Conservation (phyloP, 2,329 filamentous ascomycete genomes). For the Mycogone perniciosa region DNA sequence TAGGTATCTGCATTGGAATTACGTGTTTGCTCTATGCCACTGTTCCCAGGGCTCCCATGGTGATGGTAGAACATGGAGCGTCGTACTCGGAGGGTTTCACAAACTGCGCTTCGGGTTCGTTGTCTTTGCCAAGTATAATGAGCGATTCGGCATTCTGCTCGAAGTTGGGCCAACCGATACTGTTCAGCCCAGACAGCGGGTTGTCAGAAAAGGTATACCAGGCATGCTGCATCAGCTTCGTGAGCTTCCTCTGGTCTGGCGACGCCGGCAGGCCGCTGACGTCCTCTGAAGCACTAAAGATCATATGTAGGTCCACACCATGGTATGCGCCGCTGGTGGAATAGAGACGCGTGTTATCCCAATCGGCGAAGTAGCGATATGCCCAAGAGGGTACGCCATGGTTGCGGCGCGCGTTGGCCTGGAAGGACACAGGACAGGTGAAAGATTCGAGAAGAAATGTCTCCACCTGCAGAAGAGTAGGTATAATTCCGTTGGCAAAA, state of each 20-base stretch:
- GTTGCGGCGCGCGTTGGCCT: conserved; percentile 28
- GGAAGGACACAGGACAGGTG: conserved; percentile 37
- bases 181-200: conserved; percentile 27
- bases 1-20: no score
- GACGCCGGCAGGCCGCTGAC: conserved; percentile 32
- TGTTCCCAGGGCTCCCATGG: conserved; percentile 18
- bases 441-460: conserved; percentile 39
- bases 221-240: conserved; percentile 32
- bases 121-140: conserved; percentile 13
- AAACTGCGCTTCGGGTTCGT: conserved; percentile 16
- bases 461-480: conserved; percentile 31
- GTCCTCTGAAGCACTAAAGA: conserved; percentile 36
- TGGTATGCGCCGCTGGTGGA: conserved; percentile 43
- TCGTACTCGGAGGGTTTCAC: conserved; percentile 22
- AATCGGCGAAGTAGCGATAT: conserved; percentile 44
- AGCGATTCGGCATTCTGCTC: conserved; percentile 13
- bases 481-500: conserved; percentile 31
- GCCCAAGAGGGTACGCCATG: conserved; percentile 35
- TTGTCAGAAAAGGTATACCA: conserved; percentile 36
- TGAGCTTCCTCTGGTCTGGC: conserved; percentile 25
- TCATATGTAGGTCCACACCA: conserved; percentile 41
- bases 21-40: no score
- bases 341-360: conserved; percentile 41
- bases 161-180: conserved; percentile 21
- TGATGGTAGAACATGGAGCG: conserved; percentile 19